Evolutionary conservation across 139 green algal species (phyloP).

Genomic region (Haematococcus lacustris): DNA sequence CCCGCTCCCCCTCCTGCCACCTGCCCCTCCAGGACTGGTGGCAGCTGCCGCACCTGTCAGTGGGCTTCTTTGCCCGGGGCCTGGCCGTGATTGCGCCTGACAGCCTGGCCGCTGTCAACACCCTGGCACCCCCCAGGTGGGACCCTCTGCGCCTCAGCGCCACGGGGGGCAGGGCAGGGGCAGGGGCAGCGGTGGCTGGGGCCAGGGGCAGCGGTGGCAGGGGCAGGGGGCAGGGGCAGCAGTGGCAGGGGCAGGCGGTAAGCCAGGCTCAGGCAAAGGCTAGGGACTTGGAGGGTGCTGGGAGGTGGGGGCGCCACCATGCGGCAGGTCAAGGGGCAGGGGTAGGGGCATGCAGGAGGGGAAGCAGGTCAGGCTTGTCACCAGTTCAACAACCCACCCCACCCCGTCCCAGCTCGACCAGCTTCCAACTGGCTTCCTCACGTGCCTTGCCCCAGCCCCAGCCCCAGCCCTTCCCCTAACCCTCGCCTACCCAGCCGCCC

Average conservation of each 20-base stretch:
- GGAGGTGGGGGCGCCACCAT: neutral
- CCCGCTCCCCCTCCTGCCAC: neutral
- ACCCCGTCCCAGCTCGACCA: neutral
- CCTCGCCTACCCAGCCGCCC: neutral
- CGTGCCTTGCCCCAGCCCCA: neutral
- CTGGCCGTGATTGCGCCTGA: neutral
- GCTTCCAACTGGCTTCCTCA: neutral
- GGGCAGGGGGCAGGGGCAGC: too few species aligned
- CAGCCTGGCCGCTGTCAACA: slow-evolving; percentile 1
- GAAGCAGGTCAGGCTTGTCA: neutral
- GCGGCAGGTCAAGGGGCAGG: neutral
- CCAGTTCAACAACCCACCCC: neutral
- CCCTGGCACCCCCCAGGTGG: slow-evolving; percentile 10
- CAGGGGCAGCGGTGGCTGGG: too few species aligned
- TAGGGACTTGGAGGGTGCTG: neutral
- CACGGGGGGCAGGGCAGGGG: too few species aligned
- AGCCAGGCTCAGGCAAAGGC: neutral
- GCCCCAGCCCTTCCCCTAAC: neutral
- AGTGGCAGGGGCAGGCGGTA: too few species aligned
- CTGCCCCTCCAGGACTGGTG: slow-evolving; percentile 29
- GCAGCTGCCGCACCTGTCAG: slow-evolving; percentile 25
- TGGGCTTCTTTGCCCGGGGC: slow-evolving; percentile 25
- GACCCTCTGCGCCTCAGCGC: too few species aligned
- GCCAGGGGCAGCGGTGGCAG: too few species aligned
- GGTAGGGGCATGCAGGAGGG: neutral